Evolutionary conservation across 2,329 filamentous ascomycete genomes (phyloP), one percentile per base, ranked within the genome.

Genomic region (Penicillium palitans): DNA sequence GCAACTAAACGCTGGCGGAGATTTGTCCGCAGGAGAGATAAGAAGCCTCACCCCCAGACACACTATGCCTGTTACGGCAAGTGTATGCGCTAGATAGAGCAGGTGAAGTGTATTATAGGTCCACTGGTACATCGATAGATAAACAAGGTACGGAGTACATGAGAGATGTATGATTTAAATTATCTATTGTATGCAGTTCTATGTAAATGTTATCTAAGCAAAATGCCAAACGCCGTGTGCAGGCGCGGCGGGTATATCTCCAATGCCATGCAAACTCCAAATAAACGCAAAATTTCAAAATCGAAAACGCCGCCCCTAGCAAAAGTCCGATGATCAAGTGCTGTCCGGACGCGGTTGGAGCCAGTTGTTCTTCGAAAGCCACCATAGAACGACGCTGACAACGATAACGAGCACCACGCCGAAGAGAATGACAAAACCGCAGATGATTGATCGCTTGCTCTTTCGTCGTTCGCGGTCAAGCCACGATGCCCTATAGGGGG

Each of bases 391-490:
- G 12, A 82, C 77, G 2, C 80, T 70, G 0, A 73, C 79, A 0
- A 75, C 77, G 0, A 82, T 71, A 10, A 84, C 53, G 9, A 72
- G 52, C 12, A 68, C 61, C 47, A 77, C 66, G 3, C 55, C 50
- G 9, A 71, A 61, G 47, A 69, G 67, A 6, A 74, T 69, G 2
- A 74, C 17, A 19, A 75, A 74, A 2, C 76, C 71, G n/a, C 79
- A 63, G 52, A 84, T 75, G 52, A 77, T 77, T 24, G 78, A 78
- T 10, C 80, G 76, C 47, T 77, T 78, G 55, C 74, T 74, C 65
- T 86, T 86, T 49, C 70, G 70, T 17, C 75, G 73, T 71, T 85
- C 78, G 7, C 74, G 73, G 37, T 75, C 76, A 33, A 86, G 81
- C 84, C 84, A 86, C 52, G 77, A 78, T 62, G 81, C 74, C 57